Evolutionary conservation across 1,139 yeast genomes (phyloP), one percentile per base, ranked within the genome.

Genomic region (Candida sp.): DNA sequence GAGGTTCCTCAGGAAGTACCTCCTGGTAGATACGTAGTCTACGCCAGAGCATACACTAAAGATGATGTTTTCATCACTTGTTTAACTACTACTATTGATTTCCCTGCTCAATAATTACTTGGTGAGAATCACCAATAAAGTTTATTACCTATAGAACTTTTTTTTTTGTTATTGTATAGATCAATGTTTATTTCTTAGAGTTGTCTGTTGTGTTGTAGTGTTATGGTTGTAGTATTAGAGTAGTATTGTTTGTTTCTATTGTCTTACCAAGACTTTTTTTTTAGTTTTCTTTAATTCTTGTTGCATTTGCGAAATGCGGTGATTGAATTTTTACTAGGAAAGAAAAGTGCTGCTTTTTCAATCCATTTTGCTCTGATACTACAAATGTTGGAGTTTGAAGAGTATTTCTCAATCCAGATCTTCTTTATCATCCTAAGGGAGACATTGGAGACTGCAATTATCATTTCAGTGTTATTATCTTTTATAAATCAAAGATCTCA

Each of bases 1-100:
- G 91, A 83, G 54, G 80, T 93, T 49, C 99, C 99, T 19, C 71
- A 75, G n/a, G 95, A 89, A 64, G 96, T 91, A 22, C 98, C 99
- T 46, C 97, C 98, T 25, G 99, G 98, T 37, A 85, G 79, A 61
- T 93, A 93, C 68, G 68, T 79, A 36, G 96, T 91, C 40, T 73
- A 76, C 47, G 98, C 97, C 19, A 81, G 93, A 58, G 99, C 98
- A 4, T 93, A 78, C 68, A 89, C 96, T 38, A 80, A 70, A 41
- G 89, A 87, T 45, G 97, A 87, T 55, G 82, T 78, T 40, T 77
- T 84, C 50, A 82, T 93, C 52, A 83, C 97, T 30, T 93, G 99
- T 64, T 73, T 93, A 57, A 79, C 87, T 32, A 97, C 96, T 11
- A 76, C 82, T 7, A 84, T 91, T 36, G 81, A 78, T 41, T 84